These are phyloP conservation scores for Vaccinium darrowii DNA, from an alignment of 148 eudicot species.

Conservation along the genomic window DNA sequence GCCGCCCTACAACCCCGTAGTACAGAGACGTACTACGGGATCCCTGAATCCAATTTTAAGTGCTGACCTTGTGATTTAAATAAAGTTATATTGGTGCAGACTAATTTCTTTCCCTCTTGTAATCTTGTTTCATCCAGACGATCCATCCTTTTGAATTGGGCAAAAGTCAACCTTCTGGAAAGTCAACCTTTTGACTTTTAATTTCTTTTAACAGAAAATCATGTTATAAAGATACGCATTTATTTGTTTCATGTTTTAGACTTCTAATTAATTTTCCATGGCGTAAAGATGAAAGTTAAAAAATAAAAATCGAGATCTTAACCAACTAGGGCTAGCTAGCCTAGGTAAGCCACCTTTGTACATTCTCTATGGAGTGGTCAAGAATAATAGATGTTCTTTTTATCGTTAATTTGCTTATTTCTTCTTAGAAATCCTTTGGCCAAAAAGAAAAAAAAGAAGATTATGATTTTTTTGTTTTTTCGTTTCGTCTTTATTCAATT, in stretches of 20 bases:
- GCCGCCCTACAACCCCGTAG: too few species aligned
- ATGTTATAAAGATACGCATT: too few species aligned
- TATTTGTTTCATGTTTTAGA: background rate
- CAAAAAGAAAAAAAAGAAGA: too few species aligned
- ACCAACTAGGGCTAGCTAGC: background rate
- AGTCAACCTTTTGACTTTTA: too few species aligned
- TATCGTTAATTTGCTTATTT: background rate
- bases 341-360: too few species aligned
- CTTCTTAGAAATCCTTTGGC: background rate
- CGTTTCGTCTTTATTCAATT: too few species aligned
- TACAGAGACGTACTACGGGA: too few species aligned
- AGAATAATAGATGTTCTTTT: background rate
- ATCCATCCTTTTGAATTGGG: background rate
- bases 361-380: background rate
- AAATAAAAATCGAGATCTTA: background rate
- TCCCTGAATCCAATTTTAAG: too few species aligned
- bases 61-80: too few species aligned
- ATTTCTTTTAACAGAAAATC: too few species aligned
- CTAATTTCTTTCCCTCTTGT: too few species aligned
- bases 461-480: too few species aligned
- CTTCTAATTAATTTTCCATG: background rate
- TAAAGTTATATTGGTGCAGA: background rate
- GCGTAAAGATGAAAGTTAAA: background rate
- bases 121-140: background rate
- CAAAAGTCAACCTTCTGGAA: background rate